Evolutionary conservation across 495 filamentous ascomycete genomes (phyloP), one percentile per base, ranked within the genome.

Genomic region (Aspergillus sclerotiicarbonarius): DNA sequence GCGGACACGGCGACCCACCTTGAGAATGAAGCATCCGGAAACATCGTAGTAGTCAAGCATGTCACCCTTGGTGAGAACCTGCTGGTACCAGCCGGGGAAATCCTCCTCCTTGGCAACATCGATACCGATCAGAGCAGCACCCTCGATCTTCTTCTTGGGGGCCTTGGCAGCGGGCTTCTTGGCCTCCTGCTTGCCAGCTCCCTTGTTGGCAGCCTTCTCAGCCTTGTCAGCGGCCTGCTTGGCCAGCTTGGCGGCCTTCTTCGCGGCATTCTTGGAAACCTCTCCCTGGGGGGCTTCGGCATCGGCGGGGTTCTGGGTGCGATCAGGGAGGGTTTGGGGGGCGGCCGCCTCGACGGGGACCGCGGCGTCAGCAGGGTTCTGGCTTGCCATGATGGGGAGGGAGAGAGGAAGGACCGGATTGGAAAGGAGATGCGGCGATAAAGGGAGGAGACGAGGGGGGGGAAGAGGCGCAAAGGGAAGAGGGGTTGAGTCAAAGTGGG

Each of bases 41-140:
- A 98, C 90, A 76, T 97, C 90, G 62, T 92, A 91, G 79, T 92
- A 96, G 51, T 93, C 90, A 64, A 98, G 84, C 87, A 98, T 87
- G 64, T 96, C 89, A 67, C 90, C 90, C 81, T 98, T 98, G 58
- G 89, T 87, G 39, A 98, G 85, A 39, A 96, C 88, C 72, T 98
- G 91, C 72, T 95, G 90, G 70, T 98, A 98, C 94, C 94, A 98
- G 66, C 82, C 82, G 19, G 90, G 80, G 71, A 98, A 94, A 75
- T 96, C 89, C n/a, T 86, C 84, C 53, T 88, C 81, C 74, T 98
- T 98, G 51, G 78, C 74, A 18, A 86, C 82, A 61, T 90, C 90
- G 60, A 97, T 96, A 63, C 92, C 90, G 65, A 95, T 96, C 60
- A 96, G 71, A 53, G 82, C 83, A 30, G 80, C 77, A 45, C 80